phyloP scores from a whole-genome alignment of 192 early-diverging fungal species.

The Physocladia obscura region DNA sequence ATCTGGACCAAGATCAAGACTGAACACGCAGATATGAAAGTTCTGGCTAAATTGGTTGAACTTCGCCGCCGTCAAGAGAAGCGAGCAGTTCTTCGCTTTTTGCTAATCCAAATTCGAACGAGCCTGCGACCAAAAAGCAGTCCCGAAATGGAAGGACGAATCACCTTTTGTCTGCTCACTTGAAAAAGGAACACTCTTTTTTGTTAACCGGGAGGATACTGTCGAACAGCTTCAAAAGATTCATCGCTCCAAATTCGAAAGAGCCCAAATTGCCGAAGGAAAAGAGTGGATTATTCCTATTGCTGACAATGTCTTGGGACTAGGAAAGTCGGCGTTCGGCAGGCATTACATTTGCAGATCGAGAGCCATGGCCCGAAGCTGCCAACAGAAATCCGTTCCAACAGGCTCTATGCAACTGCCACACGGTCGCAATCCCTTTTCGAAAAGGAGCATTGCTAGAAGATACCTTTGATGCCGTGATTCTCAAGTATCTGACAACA shows the following conservation, averaged over 20 bases:
- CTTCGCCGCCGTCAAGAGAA: too few relatives aligned
- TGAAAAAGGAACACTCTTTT: not conserved
- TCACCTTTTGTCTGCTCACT: not conserved
- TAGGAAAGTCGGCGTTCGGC: constrained; percentile 7
- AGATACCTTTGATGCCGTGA: not conserved
- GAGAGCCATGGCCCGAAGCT: not conserved
- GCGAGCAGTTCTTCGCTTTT: too few relatives aligned
- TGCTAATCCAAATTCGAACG: too few relatives aligned
- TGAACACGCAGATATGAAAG: too few relatives aligned
- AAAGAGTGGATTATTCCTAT: constrained; percentile 16
- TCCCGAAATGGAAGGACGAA: constrained; percentile 10
- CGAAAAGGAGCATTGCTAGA: not conserved
- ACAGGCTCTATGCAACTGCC: constrained; percentile 4
- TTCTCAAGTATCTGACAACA: not conserved
- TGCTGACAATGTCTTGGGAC: not conserved
- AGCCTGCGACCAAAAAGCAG: too few relatives aligned
- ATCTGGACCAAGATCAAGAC: too few relatives aligned
- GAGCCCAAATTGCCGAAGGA: not conserved
- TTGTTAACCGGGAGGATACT: constrained; percentile 7
- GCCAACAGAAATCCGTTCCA: not conserved
- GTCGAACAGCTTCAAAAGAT: constrained; percentile 9
- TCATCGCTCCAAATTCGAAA: not conserved
- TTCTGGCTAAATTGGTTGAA: too few relatives aligned
- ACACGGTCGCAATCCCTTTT: constrained; percentile 9
- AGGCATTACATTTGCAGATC: constrained; percentile 10